Percentiles rank a stretch among this genome's conserved stretches.
phyloP scores from a whole-genome alignment of 169 alveolate genomes.

The Miamiensis avidus region DNA sequence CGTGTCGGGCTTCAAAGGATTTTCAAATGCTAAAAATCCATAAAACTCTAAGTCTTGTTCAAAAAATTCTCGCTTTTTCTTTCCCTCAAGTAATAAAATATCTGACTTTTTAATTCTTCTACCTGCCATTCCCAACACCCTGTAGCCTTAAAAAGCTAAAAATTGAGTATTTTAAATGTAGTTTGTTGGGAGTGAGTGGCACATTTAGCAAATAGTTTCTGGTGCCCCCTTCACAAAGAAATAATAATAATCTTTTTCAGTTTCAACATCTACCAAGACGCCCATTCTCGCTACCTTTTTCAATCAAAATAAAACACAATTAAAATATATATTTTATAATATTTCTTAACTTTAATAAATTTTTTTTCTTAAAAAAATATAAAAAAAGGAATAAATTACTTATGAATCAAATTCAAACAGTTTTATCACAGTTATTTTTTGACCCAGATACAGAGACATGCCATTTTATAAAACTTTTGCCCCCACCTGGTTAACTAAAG shows the following conservation, averaged over 20 bases:
- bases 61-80: conserved; percentile 68
- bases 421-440: conserved; percentile 38
- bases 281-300: conserved; percentile 76
- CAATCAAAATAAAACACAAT: conserved; percentile 75
- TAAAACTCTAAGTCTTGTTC: conserved; percentile 69
- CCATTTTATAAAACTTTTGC: too few relatives aligned
- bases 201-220: conserved; percentile 71
- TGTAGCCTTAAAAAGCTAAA: conserved; percentile 67
- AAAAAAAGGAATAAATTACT: too few relatives aligned
- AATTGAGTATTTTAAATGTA: conserved; percentile 51
- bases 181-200: conserved; percentile 63
- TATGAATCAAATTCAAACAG: conserved; percentile 1
- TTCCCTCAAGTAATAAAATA: conserved; percentile 37
- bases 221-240: conserved; percentile 80
- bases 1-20: conserved; percentile 72
- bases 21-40: conserved; percentile 77
- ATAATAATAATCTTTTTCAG: conserved; percentile 45
- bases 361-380: too few relatives aligned
- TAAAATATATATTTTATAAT: conserved; percentile 53
- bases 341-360: conserved; percentile 2
- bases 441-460: too few relatives aligned
- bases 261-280: conserved; percentile 60
- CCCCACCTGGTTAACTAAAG: conserved; percentile 59
- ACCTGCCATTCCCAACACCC: conserved; percentile 76
- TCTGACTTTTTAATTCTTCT: conserved; percentile 47